A percentile compares a stretch with the other conserved stretches of the same genome.
These are phyloP conservation scores for Leccinum pachyderme DNA, from an alignment of 1,284 basidiomycete genomes.

Conservation along the genomic window DNA sequence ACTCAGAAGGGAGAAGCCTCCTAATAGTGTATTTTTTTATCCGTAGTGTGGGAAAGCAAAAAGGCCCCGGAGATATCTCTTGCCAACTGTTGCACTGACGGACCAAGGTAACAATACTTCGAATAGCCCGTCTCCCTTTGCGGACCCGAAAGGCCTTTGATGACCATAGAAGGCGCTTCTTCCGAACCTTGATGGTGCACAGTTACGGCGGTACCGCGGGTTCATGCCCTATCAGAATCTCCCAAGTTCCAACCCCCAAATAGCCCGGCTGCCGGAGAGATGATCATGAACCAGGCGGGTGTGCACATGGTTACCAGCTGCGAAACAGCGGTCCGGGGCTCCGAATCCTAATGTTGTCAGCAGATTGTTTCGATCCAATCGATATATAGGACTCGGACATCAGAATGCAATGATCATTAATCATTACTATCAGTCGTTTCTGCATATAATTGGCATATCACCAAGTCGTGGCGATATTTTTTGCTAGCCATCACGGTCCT, in stretches of 20 bases:
- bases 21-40: neutral
- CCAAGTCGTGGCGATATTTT: no score
- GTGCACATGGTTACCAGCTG: neutral
- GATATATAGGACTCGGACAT: neutral
- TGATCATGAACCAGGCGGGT: neutral
- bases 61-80: neutral
- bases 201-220: neutral
- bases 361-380: neutral
- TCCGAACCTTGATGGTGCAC: neutral
- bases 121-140: neutral
- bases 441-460: neutral
- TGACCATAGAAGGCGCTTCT: neutral
- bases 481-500: neutral
- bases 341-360: neutral
- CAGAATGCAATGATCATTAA: neutral
- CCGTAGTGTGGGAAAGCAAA: neutral
- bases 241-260: neutral
- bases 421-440: neutral
- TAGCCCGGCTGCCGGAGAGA: neutral
- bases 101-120: neutral
- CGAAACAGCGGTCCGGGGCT: neutral
- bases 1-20: neutral
- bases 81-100: neutral
- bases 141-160: neutral
- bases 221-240: no score